Conservation (phyloP, 768 basidiomycete species). For the Rhodotorula sphaerocarpa region DNA sequence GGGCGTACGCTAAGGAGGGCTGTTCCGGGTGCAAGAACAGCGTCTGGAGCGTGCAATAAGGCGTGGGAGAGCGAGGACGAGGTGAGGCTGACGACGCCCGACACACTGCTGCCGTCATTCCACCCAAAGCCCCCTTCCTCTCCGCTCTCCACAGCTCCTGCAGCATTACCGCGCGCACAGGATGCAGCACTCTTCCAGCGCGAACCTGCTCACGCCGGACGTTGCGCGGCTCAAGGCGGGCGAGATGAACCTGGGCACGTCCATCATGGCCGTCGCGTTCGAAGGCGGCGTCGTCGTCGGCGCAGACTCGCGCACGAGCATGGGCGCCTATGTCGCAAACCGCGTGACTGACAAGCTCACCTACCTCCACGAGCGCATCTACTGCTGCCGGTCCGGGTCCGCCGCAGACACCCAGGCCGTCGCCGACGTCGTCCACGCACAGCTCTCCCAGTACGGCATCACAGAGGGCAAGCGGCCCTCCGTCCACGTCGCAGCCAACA, state of each 20-base stretch:
- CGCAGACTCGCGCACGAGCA: conserved; percentile 94
- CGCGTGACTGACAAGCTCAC: conserved; percentile 87
- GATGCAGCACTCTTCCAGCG: not conserved
- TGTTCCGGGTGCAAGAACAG: too few relatives aligned
- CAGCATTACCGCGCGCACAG: too few relatives aligned
- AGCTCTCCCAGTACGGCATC: conserved; percentile 40
- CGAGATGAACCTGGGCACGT: conserved; percentile 67
- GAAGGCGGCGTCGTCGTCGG: conserved; percentile 89
- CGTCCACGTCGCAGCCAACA: conserved; percentile 73
- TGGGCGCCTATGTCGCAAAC: conserved; percentile 94
- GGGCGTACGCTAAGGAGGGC: not conserved
- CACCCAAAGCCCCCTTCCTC: too few relatives aligned
- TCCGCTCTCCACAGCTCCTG: not conserved
- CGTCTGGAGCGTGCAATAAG: not conserved
- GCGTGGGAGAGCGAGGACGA: too few relatives aligned
- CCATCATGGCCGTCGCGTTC: conserved; percentile 99
- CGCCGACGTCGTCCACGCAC: conserved; percentile 56
- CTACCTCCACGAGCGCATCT: conserved; percentile 91
- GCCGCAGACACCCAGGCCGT: conserved; percentile 93
- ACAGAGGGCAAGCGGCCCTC: conserved; percentile 56
- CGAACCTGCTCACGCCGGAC: conserved; percentile 46
- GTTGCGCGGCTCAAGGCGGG: conserved; percentile 81
- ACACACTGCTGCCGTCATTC: too few relatives aligned
- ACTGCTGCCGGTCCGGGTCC: conserved; percentile 97
- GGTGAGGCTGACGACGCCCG: not conserved